Evolutionary conservation across 1,284 basidiomycete species (phyloP), one percentile per base, ranked within the genome.

Genomic region (Tilletia caries): DNA sequence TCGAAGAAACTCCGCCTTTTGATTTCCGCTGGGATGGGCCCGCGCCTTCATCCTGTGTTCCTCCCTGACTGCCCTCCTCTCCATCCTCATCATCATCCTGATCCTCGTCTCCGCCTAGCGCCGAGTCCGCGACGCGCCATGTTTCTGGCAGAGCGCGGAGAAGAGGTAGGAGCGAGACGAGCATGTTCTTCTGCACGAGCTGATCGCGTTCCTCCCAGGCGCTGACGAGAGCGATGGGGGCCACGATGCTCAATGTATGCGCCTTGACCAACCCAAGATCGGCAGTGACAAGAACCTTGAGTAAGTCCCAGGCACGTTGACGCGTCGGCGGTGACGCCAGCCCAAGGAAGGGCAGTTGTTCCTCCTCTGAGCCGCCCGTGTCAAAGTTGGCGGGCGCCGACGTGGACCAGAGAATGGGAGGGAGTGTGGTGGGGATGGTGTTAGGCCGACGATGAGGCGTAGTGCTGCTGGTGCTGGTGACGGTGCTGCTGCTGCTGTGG

Each of bases 141-240:
- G 80, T 70, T n/a, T 78, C 68, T 0, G 83, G 81, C n/a, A 58
- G 66, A 25, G 69, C 69, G 37, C 67, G 69, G 12, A 83, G 75
- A 20, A 83, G 46, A 1, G 76, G 75, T 32, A 83, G 68, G 10
- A 81, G 68, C 2, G 75, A 76, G 23, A 75, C 75, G 18, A 79
- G 73, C 68, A 78, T 75, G 4, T 70, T 70, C 25, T 67, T 64
- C 43, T 77, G 74, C 20, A 79, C 79, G 1, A 69, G 66, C 44
- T 71, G 68, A 67, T 83, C 81, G 1, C 74, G 72, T 64, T 83
- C 83, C 3, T 68, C 50, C 74, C 78, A 83, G 0, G 80, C 73
- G 80, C 78, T 23, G 68, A 50, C 60, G 81, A 73, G 58, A n/a
- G 58, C 58, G 34, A 62, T 62, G 29, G 58, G 58, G 29, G 58